Evolutionary conservation across 108 stramenopile genomes (phyloP).

Genomic region (Conticribra weissflogii): DNA sequence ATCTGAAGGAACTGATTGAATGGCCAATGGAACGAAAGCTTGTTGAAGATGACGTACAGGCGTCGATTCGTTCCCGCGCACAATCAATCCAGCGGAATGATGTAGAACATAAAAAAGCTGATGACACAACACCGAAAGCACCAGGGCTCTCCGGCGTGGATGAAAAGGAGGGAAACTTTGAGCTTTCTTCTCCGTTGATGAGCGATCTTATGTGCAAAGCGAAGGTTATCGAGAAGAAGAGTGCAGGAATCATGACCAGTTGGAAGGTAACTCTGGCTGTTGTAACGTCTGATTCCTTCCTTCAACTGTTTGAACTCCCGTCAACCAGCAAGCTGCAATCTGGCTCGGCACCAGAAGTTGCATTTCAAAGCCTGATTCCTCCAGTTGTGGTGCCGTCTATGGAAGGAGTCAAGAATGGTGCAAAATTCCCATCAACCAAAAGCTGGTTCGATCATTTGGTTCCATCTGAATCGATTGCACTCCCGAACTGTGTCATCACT

Average conservation of each 20-base stretch:
- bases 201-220: constrained; percentile 73
- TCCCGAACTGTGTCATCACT: constrained; percentile 62
- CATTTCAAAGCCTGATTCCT: constrained; percentile 73
- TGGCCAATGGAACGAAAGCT: constrained; percentile 61
- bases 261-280: constrained; percentile 76
- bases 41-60: constrained; percentile 66
- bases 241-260: constrained; percentile 53
- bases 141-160: constrained; percentile 45
- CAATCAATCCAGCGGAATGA: constrained; percentile 58
- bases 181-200: constrained; percentile 69
- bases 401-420: constrained; percentile 43
- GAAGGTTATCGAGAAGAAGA: constrained; percentile 70
- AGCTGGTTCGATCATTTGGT: constrained; percentile 71
- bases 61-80: constrained; percentile 61
- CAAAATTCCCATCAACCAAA: constrained; percentile 44
- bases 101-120: constrained; percentile 50
- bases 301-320: constrained; percentile 81
- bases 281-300: constrained; percentile 67
- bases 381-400: constrained; percentile 62
- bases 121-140: constrained; percentile 40
- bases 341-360: constrained; percentile 77
- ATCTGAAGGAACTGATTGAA: constrained; percentile 67
- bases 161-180: constrained; percentile 48
- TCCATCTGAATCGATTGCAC: constrained; percentile 68
- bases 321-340: constrained; percentile 44